Percentiles rank a stretch among this genome's conserved stretches.
phyloP scores from a whole-genome alignment of 1,284 basidiomycete genomes.

The Kalmanozyma brasiliensis region DNA sequence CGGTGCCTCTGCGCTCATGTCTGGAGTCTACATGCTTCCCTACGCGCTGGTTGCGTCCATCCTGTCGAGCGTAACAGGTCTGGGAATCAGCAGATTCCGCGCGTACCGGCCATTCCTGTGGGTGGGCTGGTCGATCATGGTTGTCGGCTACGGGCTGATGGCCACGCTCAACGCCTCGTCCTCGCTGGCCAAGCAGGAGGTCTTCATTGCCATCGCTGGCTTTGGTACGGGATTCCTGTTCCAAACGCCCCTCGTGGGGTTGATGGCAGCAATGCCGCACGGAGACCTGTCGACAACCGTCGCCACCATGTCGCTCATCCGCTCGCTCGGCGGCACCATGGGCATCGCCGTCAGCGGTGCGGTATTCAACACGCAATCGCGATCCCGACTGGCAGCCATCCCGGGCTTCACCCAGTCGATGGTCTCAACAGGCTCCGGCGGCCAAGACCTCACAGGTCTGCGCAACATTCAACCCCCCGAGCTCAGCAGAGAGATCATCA shows the following conservation, averaged over 20 bases:
- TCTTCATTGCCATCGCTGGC: constrained; percentile 51
- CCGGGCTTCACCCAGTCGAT: constrained; percentile 22
- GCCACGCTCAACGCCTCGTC: constrained; percentile 40
- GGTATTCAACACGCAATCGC: constrained; percentile 54
- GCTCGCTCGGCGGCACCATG: constrained; percentile 53
- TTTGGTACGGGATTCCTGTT: constrained; percentile 59
- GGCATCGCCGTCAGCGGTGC: constrained; percentile 57
- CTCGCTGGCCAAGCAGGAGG: constrained; percentile 36
- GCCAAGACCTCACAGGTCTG: constrained; percentile 42
- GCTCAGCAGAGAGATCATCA: constrained; percentile 71
- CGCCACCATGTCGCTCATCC: constrained; percentile 47
- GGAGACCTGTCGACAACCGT: constrained; percentile 49
- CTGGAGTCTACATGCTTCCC: constrained; percentile 80
- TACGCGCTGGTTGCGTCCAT: constrained; percentile 76
- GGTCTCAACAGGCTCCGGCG: constrained; percentile 26
- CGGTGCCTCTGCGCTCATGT: constrained; percentile 78
- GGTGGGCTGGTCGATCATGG: constrained; percentile 65
- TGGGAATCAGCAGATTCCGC: constrained; percentile 74
- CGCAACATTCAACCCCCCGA: constrained; percentile 61
- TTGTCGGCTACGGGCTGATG: constrained; percentile 54
- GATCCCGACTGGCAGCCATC: constrained; percentile 21
- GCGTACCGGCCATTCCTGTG: constrained; percentile 77
- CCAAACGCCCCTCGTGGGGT: constrained; percentile 58
- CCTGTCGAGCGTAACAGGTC: constrained; percentile 74
- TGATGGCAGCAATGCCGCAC: constrained; percentile 59